These are phyloP conservation scores for Hypoxylon sp. DNA, from an alignment of 2,329 filamentous ascomycete genomes.

Conservation along the genomic window DNA sequence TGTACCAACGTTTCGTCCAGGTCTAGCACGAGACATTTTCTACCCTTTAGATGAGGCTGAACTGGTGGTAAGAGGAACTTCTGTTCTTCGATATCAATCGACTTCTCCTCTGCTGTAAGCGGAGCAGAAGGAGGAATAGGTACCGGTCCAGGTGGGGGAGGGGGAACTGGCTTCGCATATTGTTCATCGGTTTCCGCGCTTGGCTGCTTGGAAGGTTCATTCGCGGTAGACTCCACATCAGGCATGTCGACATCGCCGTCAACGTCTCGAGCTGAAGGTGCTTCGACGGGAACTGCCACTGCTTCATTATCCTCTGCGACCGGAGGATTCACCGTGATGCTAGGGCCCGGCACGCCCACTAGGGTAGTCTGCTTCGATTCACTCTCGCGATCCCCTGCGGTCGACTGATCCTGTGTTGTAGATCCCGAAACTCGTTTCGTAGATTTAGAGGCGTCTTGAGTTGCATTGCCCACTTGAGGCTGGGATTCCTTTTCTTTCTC, in stretches of 20 bases:
- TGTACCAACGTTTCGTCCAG: constrained; percentile 97
- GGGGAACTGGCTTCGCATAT: constrained; percentile 57
- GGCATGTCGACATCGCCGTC: constrained; percentile 76
- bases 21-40: constrained; percentile 95
- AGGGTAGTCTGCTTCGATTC: constrained; percentile 62
- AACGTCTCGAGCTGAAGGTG: constrained; percentile 57
- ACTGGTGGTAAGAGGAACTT: constrained; percentile 86
- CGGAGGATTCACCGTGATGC: constrained; percentile 58
- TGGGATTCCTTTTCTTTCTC: constrained; percentile 62
- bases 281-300: constrained; percentile 50
- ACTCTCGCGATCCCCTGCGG: constrained; percentile 55
- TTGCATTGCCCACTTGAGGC: constrained; percentile 48
- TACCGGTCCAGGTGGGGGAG: constrained; percentile 60
- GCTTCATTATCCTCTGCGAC: constrained; percentile 51
- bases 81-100: constrained; percentile 63
- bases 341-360: constrained; percentile 52
- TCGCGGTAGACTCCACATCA: constrained; percentile 68
- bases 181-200: constrained; percentile 55
- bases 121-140: constrained; percentile 52
- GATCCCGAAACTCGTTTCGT: constrained; percentile 61
- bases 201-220: constrained; percentile 52
- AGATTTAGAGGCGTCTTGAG: constrained; percentile 53
- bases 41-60: constrained; percentile 80
- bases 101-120: constrained; percentile 54
- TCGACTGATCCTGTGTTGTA: constrained; percentile 61